Base-by-base conservation (phyloP, 352 stramenopile genomes). In the Phytophthora litchii region DNA sequence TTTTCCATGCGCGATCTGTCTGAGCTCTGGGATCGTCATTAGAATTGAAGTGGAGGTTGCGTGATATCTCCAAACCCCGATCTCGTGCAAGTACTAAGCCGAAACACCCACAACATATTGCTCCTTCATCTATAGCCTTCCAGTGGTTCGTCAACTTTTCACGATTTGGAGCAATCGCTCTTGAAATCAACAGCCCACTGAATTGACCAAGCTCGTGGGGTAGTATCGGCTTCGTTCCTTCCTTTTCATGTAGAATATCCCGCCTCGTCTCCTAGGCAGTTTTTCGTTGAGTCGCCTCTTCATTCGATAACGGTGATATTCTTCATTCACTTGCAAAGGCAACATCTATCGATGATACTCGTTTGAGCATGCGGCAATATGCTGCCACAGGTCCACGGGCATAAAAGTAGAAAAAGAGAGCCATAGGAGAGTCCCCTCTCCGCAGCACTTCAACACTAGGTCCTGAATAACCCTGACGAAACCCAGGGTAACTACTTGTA, bases 41-140 rank as follows among this genome's bases (percentile, higher is more conserved):
- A 0, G 34, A 11, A 13, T 60, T 70, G 48, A 70, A 65, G 31
- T 70, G 61, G 4, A 70, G 37, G 21, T 59, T 56, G 2, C 54
- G 8, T 2, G 35, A 49, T 5, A 65, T 57, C 25, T 54, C 27
- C 35, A 45, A 40, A 31, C 61, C 64, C 0, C 49, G 61, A 29
- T 70, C 37, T 4, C 48, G 35, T 2, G 17, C 3, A 0, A 72
- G 32, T 10, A 54, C 14, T 0, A 21, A 38, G 0, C 48, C 56
- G 32, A 72, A 72, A 14, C 45, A 43, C 4, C 54, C 59, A 12
- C 42, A 41, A 14, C 29, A 46, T 20, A 69, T 54, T 0, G 36
- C 49, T 3, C 58, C 58, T 3, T 38, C 53, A 4, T 55, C 43
- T 2, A 21, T 17, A 0, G 58, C 48, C 6, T 46, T 43, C 59